Conservation (phyloP, 352 stramenopile genomes). For the Phytopythium kandeliae region DNA sequence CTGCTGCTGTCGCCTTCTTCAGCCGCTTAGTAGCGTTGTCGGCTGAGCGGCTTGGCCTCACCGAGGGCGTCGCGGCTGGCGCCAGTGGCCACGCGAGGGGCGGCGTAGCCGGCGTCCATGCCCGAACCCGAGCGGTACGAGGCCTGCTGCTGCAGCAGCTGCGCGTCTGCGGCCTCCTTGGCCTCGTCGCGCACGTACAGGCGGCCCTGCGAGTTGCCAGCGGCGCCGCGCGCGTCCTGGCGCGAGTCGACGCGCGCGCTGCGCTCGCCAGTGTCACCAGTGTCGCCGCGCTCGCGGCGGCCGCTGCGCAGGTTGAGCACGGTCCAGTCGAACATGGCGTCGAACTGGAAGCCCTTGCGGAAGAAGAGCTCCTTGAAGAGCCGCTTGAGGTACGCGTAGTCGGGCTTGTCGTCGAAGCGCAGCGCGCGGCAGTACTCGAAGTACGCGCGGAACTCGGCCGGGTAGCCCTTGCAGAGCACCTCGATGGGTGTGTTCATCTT, state of each 20-base stretch:
- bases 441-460: slow-evolving; percentile 96
- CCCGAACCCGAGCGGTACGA: slow-evolving; percentile 50
- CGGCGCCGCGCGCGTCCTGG: slow-evolving; percentile 32
- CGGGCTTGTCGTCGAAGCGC: slow-evolving; percentile 85
- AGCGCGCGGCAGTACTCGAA: slow-evolving; percentile 92
- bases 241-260: slow-evolving; percentile 53
- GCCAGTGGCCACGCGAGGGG: slow-evolving; percentile 54
- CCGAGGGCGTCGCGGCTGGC: slow-evolving; percentile 49
- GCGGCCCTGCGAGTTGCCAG: slow-evolving; percentile 49
- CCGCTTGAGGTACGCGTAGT: slow-evolving; percentile 90
- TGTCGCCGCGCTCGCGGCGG: slow-evolving; percentile 54
- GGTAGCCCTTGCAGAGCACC: slow-evolving; percentile 92
- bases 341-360: slow-evolving; percentile 97
- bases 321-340: slow-evolving; percentile 99
- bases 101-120: slow-evolving; percentile 48
- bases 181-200: slow-evolving; percentile 64
- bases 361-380: slow-evolving; percentile 99
- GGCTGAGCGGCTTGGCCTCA: slow-evolving; percentile 66
- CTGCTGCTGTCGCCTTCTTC: slow-evolving; percentile 2
- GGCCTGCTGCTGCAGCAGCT: slow-evolving; percentile 32
- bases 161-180: slow-evolving; percentile 45
- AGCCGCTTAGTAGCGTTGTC: slow-evolving; percentile 65
- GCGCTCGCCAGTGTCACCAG: slow-evolving; percentile 53
- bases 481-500: slow-evolving; percentile 95
- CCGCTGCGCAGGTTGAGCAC: slow-evolving; percentile 87